Evolutionary conservation across 805 yeast species (phyloP), one percentile per base, ranked within the genome.

Genomic region (Candida insectalens): DNA sequence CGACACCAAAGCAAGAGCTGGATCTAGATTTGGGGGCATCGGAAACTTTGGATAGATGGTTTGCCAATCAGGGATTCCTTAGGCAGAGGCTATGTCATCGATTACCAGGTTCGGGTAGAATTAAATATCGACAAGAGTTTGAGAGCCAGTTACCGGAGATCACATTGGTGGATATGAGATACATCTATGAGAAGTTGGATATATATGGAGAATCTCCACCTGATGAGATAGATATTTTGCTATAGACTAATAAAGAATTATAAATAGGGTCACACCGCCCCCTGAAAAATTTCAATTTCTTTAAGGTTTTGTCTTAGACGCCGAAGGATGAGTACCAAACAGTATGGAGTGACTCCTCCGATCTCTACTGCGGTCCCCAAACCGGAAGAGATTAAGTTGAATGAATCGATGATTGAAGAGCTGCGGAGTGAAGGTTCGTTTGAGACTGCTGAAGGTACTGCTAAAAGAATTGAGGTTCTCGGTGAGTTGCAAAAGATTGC

Each of bases 291-390:
- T 21, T 10, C 23, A n/a, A n/a, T n/a, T n/a, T n/a, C n/a, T n/a
- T n/a, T n/a, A n/a, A n/a, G n/a, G n/a, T n/a, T n/a, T n/a, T n/a
- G n/a, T n/a, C n/a, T n/a, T n/a, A n/a, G n/a, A n/a, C n/a, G n/a
- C n/a, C n/a, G n/a, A 19, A 34, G n/a, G 28, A 34, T n/a, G 2
- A 22, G 19, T 3, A 16, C 18, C 7, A 45, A 43, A 29, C 63
- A 62, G 42, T 77, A 63, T 45, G 92, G 92, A 29, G 83, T 82
- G 20, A 82, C 92, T 14, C 73, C 72, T 15, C 96, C 97, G 1
- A 82, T 89, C 25, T 84, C 96, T 0, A 57, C 68, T n/a, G 84
- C 77, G 1, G 83, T 83, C 7, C 88, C 98, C 0, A 81, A 94
- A 1, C 74, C 84, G 1, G 74, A 73, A 19, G 98, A 92, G 53